A percentile compares a stretch with the other conserved stretches of the same genome.
Evolutionary conservation across 1,284 basidiomycete species (phyloP).

Genomic region (Cutaneotrichosporon cyanovorans): DNA sequence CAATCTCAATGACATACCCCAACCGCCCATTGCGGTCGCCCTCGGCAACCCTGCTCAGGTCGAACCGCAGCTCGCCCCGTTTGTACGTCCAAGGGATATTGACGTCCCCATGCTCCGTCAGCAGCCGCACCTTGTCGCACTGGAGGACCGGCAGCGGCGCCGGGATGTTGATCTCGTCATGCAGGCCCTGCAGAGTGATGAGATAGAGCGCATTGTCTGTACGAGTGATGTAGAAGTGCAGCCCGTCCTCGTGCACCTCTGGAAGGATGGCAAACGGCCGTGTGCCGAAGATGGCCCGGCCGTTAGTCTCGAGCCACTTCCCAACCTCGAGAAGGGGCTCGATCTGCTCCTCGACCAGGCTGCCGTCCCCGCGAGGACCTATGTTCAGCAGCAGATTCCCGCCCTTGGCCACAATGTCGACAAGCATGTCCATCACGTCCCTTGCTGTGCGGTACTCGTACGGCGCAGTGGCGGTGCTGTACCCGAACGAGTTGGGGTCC

Average conservation of each 20-base stretch:
- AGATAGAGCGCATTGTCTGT: constrained; percentile 53
- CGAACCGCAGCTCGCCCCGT: constrained; percentile 1
- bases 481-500: constrained; percentile 22
- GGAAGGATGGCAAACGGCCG: constrained; percentile 12
- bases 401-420: constrained; percentile 49
- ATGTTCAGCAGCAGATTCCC: constrained; percentile 51
- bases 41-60: constrained; percentile 16
- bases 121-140: constrained; percentile 48
- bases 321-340: constrained; percentile 52
- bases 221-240: constrained; percentile 51
- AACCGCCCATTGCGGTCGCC: constrained; percentile 5
- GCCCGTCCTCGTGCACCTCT: constrained; percentile 34
- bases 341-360: constrained; percentile 50
- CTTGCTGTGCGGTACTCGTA: constrained; percentile 52
- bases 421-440: constrained; percentile 51
- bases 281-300: constrained; percentile 53
- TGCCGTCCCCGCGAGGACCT: constrained; percentile 54
- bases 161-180: constrained; percentile 32
- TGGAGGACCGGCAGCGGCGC: constrained; percentile 49
- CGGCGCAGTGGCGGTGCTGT: constrained; percentile 47
- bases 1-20: constrained; percentile 18
- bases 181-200: constrained; percentile 48
- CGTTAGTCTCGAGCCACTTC: constrained; percentile 51
- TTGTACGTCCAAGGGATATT: constrained; percentile 1
- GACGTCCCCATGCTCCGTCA: constrained; percentile 25